Percentiles rank a stretch among this genome's conserved stretches.
These are phyloP conservation scores for Dactylorhiza incarnata DNA, from an alignment of 106 monocot species.

Conservation along the genomic window DNA sequence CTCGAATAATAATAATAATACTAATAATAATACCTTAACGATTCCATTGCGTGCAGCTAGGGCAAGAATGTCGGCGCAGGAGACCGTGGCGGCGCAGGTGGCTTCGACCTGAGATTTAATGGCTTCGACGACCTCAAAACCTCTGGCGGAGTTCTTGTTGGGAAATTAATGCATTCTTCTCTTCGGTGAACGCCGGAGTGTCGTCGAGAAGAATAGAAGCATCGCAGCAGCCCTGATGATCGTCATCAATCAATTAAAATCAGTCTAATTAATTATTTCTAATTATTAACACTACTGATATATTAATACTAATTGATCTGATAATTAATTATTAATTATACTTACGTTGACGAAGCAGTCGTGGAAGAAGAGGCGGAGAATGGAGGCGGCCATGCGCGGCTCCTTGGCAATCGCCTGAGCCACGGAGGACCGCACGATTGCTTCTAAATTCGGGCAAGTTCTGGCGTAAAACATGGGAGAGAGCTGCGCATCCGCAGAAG, in stretches of 20 bases:
- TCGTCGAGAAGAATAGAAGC: slow-evolving; percentile 36
- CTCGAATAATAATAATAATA: no score
- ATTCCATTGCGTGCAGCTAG: slow-evolving; percentile 32
- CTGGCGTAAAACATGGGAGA: not conserved
- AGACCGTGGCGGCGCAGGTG: slow-evolving; percentile 23
- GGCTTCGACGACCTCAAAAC: slow-evolving; percentile 38
- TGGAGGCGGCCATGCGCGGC: slow-evolving; percentile 38
- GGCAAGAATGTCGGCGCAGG: slow-evolving; percentile 50
- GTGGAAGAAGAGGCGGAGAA: slow-evolving; percentile 44
- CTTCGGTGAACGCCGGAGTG: slow-evolving; percentile 21
- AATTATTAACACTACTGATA: no score
- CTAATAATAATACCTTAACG: slow-evolving; percentile 2
- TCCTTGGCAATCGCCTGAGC: not conserved
- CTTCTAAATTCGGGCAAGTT: not conserved
- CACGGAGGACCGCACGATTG: not conserved
- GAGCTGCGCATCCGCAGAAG: no score
- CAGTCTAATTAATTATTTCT: no score
- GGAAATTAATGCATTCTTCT: slow-evolving; percentile 25
- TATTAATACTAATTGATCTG: no score
- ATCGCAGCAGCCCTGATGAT: slow-evolving; percentile 34
- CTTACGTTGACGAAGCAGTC: slow-evolving; percentile 27
- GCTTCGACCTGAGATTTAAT: slow-evolving; percentile 28
- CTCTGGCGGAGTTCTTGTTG: slow-evolving; percentile 27
- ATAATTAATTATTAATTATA: no score
- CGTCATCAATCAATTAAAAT: no score